These are phyloP conservation scores for Teunomyces aglyptinius DNA, from an alignment of 805 yeast genomes.

Conservation along the genomic window DNA sequence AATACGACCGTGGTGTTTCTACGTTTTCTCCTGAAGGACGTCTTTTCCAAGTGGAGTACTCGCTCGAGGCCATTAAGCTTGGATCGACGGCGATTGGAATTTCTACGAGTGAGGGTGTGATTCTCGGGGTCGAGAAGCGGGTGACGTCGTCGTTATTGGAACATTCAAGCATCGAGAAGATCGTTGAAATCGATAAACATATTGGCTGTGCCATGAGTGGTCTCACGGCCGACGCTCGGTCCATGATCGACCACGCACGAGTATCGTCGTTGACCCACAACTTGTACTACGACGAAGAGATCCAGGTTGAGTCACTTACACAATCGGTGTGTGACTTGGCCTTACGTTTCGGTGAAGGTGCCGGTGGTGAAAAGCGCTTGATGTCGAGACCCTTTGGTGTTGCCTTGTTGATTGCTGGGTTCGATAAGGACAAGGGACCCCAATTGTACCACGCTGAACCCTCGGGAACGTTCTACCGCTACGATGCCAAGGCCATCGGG, in stretches of 20 bases:
- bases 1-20: conserved; percentile 97
- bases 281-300: conserved; percentile 87
- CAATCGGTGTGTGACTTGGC: conserved; percentile 98
- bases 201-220: conserved; percentile 99
- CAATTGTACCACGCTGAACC: conserved; percentile 99
- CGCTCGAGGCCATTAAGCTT: conserved; percentile 92
- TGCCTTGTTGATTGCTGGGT: conserved; percentile 92
- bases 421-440: conserved; percentile 90
- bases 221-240: conserved; percentile 96
- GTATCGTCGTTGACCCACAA: conserved; percentile 84
- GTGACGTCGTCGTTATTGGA: conserved; percentile 91
- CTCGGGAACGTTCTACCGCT: conserved; percentile 94
- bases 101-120: conserved; percentile 91
- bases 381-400: conserved; percentile 99
- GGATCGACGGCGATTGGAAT: conserved; percentile 99
- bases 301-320: conserved; percentile 88
- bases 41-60: conserved; percentile 95
- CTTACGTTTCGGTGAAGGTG: conserved; percentile 94
- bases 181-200: conserved; percentile 90
- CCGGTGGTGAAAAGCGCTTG: conserved; percentile 88
- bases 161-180: conserved; percentile 90
- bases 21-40: conserved; percentile 99
- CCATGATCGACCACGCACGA: conserved; percentile 98
- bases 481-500: conserved; percentile 98
- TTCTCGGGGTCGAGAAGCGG: conserved; percentile 94